phyloP scores from a whole-genome alignment of 768 basidiomycete species.

The Mycena galopus region DNA sequence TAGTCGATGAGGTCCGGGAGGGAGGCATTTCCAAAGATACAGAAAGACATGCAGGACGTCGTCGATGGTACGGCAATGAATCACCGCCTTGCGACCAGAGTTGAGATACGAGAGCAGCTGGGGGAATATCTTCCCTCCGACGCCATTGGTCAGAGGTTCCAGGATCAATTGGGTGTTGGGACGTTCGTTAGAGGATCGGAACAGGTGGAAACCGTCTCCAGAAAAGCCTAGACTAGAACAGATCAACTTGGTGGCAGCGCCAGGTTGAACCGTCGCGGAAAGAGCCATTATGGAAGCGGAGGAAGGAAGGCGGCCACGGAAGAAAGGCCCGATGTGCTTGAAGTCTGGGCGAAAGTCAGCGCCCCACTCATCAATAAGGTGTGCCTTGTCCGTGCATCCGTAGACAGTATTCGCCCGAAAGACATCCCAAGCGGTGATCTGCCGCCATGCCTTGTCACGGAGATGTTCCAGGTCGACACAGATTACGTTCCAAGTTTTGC shows the following conservation, averaged over 20 bases:
- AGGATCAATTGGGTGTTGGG: background rate
- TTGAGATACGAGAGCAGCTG: background rate
- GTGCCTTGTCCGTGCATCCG: too few species aligned
- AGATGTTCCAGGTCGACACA: background rate
- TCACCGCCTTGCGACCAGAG: background rate
- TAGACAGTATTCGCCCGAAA: too few species aligned
- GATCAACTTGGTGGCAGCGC: background rate
- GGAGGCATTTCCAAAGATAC: too few species aligned
- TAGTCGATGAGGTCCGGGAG: too few species aligned
- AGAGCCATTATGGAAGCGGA: background rate
- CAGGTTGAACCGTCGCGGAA: background rate
- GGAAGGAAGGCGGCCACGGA: background rate
- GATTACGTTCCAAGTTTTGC: background rate
- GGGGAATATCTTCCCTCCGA: background rate
- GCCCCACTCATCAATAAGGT: too few species aligned
- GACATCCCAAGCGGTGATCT: too few species aligned
- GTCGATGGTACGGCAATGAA: background rate
- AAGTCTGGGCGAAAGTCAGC: background rate
- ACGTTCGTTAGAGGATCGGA: background rate
- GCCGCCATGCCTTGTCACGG: background rate
- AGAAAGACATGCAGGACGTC: too few species aligned
- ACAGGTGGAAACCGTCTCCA: background rate
- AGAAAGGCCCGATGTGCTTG: background rate
- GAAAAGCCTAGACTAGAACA: background rate
- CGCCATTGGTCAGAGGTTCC: background rate